Base-by-base conservation (phyloP, 2,329 filamentous ascomycete species). In the Phoma sp. region DNA sequence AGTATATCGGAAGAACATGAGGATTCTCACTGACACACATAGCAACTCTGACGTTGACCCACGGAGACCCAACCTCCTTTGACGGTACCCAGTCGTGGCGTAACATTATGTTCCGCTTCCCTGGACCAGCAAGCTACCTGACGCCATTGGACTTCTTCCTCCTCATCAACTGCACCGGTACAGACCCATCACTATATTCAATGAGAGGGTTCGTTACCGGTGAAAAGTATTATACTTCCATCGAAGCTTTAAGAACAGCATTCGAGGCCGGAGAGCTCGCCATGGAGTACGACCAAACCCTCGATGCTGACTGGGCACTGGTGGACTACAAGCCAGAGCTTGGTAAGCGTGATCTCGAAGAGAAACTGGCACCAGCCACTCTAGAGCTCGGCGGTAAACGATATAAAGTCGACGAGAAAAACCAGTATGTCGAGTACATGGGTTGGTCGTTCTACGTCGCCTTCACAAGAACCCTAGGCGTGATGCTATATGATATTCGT, bases 401-500 rank as follows among this genome's bases (percentile, higher is more conserved):
- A 7, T 81, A 76, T 57, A 64, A 65, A 3, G 70, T 82, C 8
- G 78, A 82, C 47, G 52, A 62, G 7, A 62, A 75, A 25, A 59
- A 76, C 9, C 74, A 78, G 48, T 82, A 80, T 47, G 72, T 82
- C 25, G 70, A 79, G 53, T 82, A 78, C 74, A 80, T 82, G 78
- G 78, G 75, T 37, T 82, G 75, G 57, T 75, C 68, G 41, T 83
- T 85, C 60, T 85, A 80, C 58, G 71, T 83, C n/a, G 74, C 73
- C 3, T 82, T 82, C 50, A 76, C 72, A 1, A 69, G 77, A 13
- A 80, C 81, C 46, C 75, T 77, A 0, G 83, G 82, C 0, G 72
- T 85, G 42, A 67, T 76, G 10, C 70, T 86, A 2, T 80, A 81
- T 59, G 79, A 86, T 55, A 80, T 86, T 42, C 73, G 75, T 18